phyloP scores from a whole-genome alignment of 768 basidiomycete species.

The Exidia glandulosa region DNA sequence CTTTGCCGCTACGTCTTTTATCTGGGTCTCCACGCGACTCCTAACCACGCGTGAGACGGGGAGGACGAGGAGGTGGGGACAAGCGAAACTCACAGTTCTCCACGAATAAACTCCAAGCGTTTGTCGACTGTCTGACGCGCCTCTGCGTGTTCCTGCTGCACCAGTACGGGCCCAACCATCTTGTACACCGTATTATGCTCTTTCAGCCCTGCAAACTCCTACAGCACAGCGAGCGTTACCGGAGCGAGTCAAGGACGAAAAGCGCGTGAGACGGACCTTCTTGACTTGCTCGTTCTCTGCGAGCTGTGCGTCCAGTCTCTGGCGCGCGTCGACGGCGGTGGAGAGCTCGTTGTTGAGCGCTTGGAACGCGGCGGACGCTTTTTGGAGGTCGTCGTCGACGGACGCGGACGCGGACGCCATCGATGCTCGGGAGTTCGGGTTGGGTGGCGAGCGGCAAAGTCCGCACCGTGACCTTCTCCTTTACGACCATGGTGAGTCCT shows the following conservation, averaged over 20 bases:
- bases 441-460: neutral
- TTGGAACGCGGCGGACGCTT: conserved; percentile 63
- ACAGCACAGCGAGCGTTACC: conserved; percentile 1
- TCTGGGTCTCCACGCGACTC: conserved; percentile 69
- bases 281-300: conserved; percentile 89
- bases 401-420: neutral
- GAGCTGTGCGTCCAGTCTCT: conserved; percentile 77
- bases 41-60: conserved; percentile 22
- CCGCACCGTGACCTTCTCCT: neutral
- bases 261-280: conserved; percentile 43
- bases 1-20: conserved; percentile 67
- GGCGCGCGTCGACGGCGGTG: conserved; percentile 72
- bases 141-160: conserved; percentile 80
- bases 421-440: neutral
- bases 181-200: conserved; percentile 79
- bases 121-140: conserved; percentile 84
- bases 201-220: conserved; percentile 78
- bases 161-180: conserved; percentile 79
- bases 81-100: conserved; percentile 62
- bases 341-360: no score
- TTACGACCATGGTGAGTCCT: neutral
- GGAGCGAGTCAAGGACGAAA: neutral
- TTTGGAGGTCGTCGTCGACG: conserved; percentile 32
- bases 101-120: conserved; percentile 75
- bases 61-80: neutral